Conservation (phyloP, 495 filamentous ascomycete species). For the Daldinia bambusicola region DNA sequence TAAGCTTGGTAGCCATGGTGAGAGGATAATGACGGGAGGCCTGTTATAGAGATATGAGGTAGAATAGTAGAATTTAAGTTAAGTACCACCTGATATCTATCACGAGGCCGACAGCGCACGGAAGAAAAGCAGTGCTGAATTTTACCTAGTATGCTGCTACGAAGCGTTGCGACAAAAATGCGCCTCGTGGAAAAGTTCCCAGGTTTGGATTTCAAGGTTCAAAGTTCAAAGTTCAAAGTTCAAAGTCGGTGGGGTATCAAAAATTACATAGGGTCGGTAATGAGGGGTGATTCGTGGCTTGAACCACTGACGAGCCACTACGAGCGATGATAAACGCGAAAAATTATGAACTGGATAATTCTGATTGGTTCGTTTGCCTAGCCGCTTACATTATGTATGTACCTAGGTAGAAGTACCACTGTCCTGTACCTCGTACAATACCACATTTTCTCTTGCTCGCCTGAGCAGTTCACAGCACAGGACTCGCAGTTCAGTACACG, state of each 20-base stretch:
- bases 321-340: slow-evolving; percentile 23
- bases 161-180: slow-evolving; percentile 40
- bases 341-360: slow-evolving; percentile 35
- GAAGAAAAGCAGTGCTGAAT: slow-evolving; percentile 1
- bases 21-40: slow-evolving; percentile 28
- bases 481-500: too few relatives aligned
- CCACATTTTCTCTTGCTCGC: too few relatives aligned
- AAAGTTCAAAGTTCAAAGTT: slow-evolving; percentile 12
- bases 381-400: background rate
- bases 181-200: slow-evolving; percentile 25
- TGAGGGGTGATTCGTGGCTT: slow-evolving; percentile 36
- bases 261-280: slow-evolving; percentile 39
- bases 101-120: slow-evolving; percentile 22
- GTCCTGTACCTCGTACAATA: too few relatives aligned
- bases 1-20: slow-evolving; percentile 54
- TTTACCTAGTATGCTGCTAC: background rate
- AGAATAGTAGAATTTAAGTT: background rate
- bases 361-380: slow-evolving; percentile 29
- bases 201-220: slow-evolving; percentile 5
- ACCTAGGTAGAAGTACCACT: background rate
- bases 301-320: slow-evolving; percentile 29
- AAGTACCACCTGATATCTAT: slow-evolving; percentile 12
- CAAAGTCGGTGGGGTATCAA: slow-evolving; percentile 36
- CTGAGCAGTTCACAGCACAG: too few relatives aligned
- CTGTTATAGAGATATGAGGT: slow-evolving; percentile 9